Base-by-base conservation (phyloP, 2,329 filamentous ascomycete genomes). In the Zymoseptoria passerinii region DNA sequence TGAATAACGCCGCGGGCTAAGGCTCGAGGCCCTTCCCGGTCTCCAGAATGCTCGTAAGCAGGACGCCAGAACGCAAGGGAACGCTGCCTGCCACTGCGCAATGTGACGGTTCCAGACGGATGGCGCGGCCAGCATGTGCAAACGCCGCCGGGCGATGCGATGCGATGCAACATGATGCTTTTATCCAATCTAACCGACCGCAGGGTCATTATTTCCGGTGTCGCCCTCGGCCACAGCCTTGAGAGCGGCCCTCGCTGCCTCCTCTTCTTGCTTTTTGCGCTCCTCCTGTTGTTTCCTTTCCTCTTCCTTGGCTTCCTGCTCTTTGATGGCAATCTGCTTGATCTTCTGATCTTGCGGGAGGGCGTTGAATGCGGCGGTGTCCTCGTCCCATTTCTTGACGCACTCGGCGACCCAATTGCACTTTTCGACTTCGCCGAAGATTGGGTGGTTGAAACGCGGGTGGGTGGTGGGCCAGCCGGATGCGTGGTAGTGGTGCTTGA, bases 401-500 rank as follows among this genome's bases (percentile, higher is more conserved):
- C 86, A 89, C 4, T 83, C 80, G 4, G 75, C 70, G 50, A 84
- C 79, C 86, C 86, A 89, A 67, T 89, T 89, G 72, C 86, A 89
- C 63, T 80, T 77, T 69, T 89, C 86, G 0, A 89, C 85, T 70
- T 87, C 83, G 5, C 84, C 86, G 66, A 85, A 88, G 55, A 84
- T 81, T 1, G 85, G 85, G 68, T 89, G 86, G 52, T 77, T 84
- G 73, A 80, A 87, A 28, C 86, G 78, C 1, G 83, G 85, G 68
- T 89, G 86, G 2, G 77, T 77, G 55, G 80, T 81, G 2, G 86
- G 87, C 87, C 87, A 89, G 59, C 83, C 81, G 1, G 85, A 89
- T 0, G 87, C 87, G 70, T 89, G 87, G 67, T 88, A 90, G 71
- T 89, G 85, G 68, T 90, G 87, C 71, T 85, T 87, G 23, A 89